Conservation (phyloP, 2,329 filamentous ascomycete species). For the Ophiosphaerella korrae region DNA sequence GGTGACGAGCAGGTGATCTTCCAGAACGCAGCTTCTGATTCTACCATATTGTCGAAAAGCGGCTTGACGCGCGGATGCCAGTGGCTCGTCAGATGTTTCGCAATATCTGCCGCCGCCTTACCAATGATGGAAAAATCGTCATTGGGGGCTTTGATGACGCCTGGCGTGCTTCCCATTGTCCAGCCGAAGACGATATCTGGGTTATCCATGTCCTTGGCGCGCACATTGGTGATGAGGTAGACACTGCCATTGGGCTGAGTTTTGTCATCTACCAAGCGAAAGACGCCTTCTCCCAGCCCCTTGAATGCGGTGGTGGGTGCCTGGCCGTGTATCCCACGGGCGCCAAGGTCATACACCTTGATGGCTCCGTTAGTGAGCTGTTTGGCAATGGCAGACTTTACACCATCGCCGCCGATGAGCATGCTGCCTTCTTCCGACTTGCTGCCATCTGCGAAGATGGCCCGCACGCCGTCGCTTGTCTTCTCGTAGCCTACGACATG, state of each 20-base stretch:
- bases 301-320: constrained; percentile 67
- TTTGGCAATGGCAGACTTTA: constrained; percentile 64
- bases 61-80: constrained; percentile 64
- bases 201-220: constrained; percentile 64
- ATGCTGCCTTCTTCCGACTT: constrained; percentile 64
- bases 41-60: constrained; percentile 64
- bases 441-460: constrained; percentile 64
- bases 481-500: constrained; percentile 65
- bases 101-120: constrained; percentile 61
- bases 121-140: constrained; percentile 65
- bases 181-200: constrained; percentile 64
- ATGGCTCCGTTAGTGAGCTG: constrained; percentile 63
- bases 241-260: constrained; percentile 51
- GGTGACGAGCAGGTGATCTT: constrained; percentile 69
- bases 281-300: constrained; percentile 67
- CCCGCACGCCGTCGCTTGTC: constrained; percentile 59
- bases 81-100: constrained; percentile 58
- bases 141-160: constrained; percentile 63
- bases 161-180: constrained; percentile 65
- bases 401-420: constrained; percentile 67
- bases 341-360: constrained; percentile 68
- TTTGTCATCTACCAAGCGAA: constrained; percentile 57
- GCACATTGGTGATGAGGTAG: constrained; percentile 68
- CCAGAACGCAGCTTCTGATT: constrained; percentile 66
- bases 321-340: constrained; percentile 68